Base-by-base conservation (phyloP, 805 yeast genomes). In the Spathaspora boniae region DNA sequence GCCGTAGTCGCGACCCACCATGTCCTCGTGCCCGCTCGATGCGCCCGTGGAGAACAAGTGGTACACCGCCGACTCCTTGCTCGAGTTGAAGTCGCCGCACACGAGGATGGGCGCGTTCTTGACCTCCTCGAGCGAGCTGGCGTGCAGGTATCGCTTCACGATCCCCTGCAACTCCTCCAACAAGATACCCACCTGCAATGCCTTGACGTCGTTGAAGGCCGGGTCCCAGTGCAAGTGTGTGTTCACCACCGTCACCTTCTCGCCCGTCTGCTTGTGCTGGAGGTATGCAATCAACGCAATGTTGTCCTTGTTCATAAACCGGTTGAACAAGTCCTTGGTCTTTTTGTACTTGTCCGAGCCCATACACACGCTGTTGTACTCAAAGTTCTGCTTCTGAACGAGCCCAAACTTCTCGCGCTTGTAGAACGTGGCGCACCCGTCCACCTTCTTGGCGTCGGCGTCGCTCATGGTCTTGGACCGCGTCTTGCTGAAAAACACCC, bases 181-280 rank as follows among this genome's bases (percentile, higher is more conserved):
- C 44, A 93, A 66, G 19, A 93, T 82, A 28, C 96, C 97, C 37
- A 86, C 93, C 67, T 93, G 98, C 64, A 93, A 82, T 2, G 97
- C 79, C 60, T 93, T 93, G 38, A 93, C 99, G 62, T 93, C 99
- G 56, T 86, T 86, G 54, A 81, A 86, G 33, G 85, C 86, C 4
- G 98, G 98, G 66, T 93, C 97, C 98, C 98, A 93, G 59, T 91
- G 97, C 58, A 93, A 76, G 70, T 93, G 99, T 0, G 98, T 91
- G 51, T 88, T 91, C 3, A 85, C 88, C 24, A 87, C 69, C 46
- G 86, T 70, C 25, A 91, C 62, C 43, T 74, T 74, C 54, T 82
- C 84, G 12, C 89, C 87, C 5, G 89, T 76, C 36, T 72, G 74
- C 22, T 69, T 58, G 51, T 85, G 93, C 54, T 86, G 87, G 46